phyloP scores from a whole-genome alignment of 176 grass and related monocot species.

The Lolium perenne region DNA sequence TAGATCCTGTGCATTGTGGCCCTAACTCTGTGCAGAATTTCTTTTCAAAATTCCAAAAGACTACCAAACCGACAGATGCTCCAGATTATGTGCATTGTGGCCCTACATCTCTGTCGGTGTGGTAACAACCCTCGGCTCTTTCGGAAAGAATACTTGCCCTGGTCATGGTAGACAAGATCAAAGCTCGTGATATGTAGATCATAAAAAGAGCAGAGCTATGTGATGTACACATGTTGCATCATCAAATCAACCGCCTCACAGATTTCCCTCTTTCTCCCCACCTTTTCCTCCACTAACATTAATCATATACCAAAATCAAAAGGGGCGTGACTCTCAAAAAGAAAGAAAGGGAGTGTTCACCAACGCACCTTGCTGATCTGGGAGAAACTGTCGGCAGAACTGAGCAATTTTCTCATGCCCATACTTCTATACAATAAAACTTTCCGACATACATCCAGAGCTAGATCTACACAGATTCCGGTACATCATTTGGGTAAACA shows the following conservation, averaged over 20 bases:
- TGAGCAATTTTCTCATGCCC: neutral
- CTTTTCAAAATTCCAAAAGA: neutral
- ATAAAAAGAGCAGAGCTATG: conserved; percentile 8
- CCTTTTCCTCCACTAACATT: conserved; percentile 25
- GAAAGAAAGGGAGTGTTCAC: conserved; percentile 46
- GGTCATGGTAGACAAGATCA: neutral
- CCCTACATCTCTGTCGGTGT: conserved; percentile 32
- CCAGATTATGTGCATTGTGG: neutral
- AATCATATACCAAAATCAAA: conserved; percentile 41
- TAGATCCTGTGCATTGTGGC: no score
- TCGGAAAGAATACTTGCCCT: neutral
- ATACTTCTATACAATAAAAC: conserved; percentile 28
- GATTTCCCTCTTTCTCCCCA: neutral
- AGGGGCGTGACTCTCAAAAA: conserved; percentile 37
- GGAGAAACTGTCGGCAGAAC: conserved; percentile 35
- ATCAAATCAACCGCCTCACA: conserved; percentile 30
- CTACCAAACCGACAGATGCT: neutral
- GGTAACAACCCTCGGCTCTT: neutral
- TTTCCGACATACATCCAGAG: conserved; percentile 23
- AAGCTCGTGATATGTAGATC: conserved; percentile 12
- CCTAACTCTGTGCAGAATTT: neutral
- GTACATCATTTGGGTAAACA: conserved; percentile 21
- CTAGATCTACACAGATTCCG: neutral
- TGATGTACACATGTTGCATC: conserved; percentile 18
- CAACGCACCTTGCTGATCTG: conserved; percentile 31